These are phyloP conservation scores for Tricladium varicosporioides DNA, from an alignment of 2,329 filamentous ascomycete species.

Conservation along the genomic window DNA sequence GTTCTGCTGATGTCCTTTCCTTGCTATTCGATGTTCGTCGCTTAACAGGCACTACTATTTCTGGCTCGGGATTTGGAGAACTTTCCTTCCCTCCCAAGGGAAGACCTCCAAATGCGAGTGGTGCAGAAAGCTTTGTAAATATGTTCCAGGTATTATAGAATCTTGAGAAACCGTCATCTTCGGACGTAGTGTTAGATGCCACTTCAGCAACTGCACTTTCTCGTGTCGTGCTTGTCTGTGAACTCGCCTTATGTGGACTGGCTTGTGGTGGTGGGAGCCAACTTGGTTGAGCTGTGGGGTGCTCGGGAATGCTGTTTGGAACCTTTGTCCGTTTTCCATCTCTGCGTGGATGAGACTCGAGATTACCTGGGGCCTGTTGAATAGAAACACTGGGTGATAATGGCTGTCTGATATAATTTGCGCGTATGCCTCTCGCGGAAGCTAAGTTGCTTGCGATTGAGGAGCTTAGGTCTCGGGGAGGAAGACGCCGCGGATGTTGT, in stretches of 20 bases:
- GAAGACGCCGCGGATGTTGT: conserved; percentile 39
- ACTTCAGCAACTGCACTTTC: conserved; percentile 35
- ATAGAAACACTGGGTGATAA: conserved; percentile 71
- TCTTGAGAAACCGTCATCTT: conserved; percentile 78
- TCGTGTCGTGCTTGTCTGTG: conserved; percentile 21
- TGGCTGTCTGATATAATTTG: conserved; percentile 63
- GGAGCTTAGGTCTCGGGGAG: conserved; percentile 67
- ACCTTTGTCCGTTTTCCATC: conserved; percentile 52
- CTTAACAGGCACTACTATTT: conserved; percentile 40
- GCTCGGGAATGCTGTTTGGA: conserved; percentile 48
- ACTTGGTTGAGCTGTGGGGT: conserved; percentile 45
- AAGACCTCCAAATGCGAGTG: conserved; percentile 87
- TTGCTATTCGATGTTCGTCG: conserved; percentile 17
- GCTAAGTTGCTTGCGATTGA: conserved; percentile 89
- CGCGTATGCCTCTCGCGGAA: conserved; percentile 76
- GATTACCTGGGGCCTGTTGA: conserved; percentile 69
- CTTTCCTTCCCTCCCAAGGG: conserved; percentile 62
- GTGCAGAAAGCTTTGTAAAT: conserved; percentile 84
- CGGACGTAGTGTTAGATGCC: conserved; percentile 31
- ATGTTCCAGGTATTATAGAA: conserved; percentile 91
- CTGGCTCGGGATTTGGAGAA: conserved; percentile 34
- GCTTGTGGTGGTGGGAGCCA: conserved; percentile 48
- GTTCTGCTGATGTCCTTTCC: conserved; percentile 47
- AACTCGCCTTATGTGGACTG: conserved; percentile 28
- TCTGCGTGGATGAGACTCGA: conserved; percentile 55